A percentile compares a stretch with the other conserved stretches of the same genome.
These are phyloP conservation scores for Backusella tarrabulga DNA, from an alignment of 192 early-diverging fungal genomes.

Conservation along the genomic window DNA sequence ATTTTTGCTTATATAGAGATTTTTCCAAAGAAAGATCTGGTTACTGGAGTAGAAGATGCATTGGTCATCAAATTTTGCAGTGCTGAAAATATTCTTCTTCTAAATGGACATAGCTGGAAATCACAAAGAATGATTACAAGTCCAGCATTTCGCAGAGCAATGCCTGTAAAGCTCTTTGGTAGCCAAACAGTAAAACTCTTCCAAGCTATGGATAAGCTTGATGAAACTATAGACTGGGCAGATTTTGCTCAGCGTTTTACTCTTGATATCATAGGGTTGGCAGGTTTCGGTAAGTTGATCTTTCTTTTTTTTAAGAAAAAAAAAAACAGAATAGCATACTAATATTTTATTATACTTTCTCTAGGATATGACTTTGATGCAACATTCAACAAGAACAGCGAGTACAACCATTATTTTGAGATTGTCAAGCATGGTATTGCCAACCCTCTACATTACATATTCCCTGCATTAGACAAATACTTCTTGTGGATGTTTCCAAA, in stretches of 20 bases:
- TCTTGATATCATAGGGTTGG: constrained; percentile 25
- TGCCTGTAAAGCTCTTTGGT: constrained; percentile 29
- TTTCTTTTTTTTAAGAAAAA: not conserved
- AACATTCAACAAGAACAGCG: not conserved
- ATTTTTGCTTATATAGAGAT: not conserved
- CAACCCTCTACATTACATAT: not conserved
- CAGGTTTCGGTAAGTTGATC: constrained; percentile 20
- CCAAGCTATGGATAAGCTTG: not conserved
- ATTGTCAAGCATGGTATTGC: not conserved
- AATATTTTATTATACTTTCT: not conserved
- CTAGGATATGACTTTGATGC: constrained; percentile 3
- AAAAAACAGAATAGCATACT: too few relatives aligned
- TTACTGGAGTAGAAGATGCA: not conserved
- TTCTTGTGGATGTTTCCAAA: constrained; percentile 4
- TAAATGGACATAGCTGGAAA: not conserved
- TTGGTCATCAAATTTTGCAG: not conserved
- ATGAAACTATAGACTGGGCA: not conserved
- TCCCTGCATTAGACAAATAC: not conserved
- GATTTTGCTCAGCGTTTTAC: not conserved
- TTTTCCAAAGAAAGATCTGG: not conserved
- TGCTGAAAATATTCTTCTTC: not conserved
- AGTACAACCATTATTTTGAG: not conserved
- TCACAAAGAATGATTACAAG: constrained; percentile 11
- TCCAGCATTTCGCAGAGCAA: constrained; percentile 32
- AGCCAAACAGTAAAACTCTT: constrained; percentile 15